A percentile compares a stretch with the other conserved stretches of the same genome.
Conservation (phyloP, 331 rosid species). For the Malus hybrid region DNA sequence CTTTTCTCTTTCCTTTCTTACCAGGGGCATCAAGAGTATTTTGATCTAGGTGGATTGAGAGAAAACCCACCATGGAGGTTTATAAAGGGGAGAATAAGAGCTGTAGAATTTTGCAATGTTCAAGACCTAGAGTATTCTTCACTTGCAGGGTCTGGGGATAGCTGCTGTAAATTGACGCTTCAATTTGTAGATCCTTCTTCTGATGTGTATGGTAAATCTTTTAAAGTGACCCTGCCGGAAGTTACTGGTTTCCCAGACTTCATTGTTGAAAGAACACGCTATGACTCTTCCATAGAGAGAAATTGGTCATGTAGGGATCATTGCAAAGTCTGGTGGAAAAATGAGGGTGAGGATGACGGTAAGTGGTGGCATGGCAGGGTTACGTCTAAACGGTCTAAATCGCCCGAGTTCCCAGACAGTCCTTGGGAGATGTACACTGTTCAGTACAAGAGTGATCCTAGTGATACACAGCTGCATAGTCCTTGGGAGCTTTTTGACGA, state of each 20-base stretch:
- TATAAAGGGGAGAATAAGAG: conserved; percentile 49
- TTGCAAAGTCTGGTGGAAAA: conserved; percentile 98
- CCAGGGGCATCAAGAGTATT: conserved; percentile 95
- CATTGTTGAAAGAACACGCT: conserved; percentile 80
- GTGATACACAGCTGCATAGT: conserved; percentile 72
- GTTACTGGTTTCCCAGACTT: conserved; percentile 91
- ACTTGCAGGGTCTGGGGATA: conserved; percentile 89
- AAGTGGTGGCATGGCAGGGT: conserved; percentile 97
- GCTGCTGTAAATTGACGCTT: conserved; percentile 94
- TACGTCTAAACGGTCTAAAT: conserved; percentile 47
- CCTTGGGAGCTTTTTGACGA: conserved; percentile 98
- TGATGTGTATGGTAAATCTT: conserved; percentile 42
- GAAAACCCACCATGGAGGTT: conserved; percentile 75
- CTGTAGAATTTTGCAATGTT: conserved; percentile 77
- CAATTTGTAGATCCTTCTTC: conserved; percentile 71
- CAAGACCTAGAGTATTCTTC: conserved; percentile 66
- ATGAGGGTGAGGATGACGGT: conserved; percentile 70
- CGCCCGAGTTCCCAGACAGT: conserved; percentile 72
- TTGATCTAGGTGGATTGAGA: conserved; percentile 44
- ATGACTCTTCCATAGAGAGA: conserved; percentile 68
- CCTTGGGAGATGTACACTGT: conserved; percentile 89
- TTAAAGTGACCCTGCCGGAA: conserved; percentile 81
- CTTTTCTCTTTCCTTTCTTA: conserved; percentile 11
- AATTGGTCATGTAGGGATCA: conserved; percentile 92
- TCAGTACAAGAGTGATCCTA: conserved; percentile 62